Conservation (phyloP, 2,329 filamentous ascomycete species). For the Piedraia hortae region DNA sequence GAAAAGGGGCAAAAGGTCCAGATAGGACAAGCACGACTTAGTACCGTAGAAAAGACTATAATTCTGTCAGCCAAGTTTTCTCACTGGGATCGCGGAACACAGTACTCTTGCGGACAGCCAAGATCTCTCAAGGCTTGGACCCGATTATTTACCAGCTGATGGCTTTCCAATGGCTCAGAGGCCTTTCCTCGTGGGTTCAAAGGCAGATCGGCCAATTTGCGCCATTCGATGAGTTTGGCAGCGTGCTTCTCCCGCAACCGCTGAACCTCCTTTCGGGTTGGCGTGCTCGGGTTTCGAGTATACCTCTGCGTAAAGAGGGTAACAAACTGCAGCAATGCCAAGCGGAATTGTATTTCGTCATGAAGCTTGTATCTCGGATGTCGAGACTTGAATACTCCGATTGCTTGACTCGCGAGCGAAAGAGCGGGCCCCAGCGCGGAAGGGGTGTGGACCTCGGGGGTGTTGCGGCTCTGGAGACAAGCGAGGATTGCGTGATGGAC, state of each 20-base stretch:
- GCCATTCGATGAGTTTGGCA: constrained; percentile 6
- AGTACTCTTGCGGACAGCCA: constrained; percentile 5
- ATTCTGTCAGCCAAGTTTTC: constrained; percentile 5
- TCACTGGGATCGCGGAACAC: too few relatives aligned
- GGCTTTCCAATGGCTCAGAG: constrained; percentile 3
- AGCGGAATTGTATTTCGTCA: constrained; percentile 19
- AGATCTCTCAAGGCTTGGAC: constrained; percentile 5
- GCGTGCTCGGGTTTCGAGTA: constrained; percentile 14
- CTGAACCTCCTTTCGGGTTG: constrained; percentile 12
- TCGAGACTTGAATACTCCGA: constrained; percentile 16
- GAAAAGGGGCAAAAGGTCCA: constrained; percentile 21
- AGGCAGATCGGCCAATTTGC: neutral
- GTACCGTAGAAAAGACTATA: constrained; percentile 13
- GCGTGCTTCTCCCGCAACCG: constrained; percentile 13
- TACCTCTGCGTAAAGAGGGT: constrained; percentile 19
- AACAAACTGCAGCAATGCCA: constrained; percentile 21
- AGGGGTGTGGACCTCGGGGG: constrained; percentile 1
- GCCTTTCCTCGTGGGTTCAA: neutral
- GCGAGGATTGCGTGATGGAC: constrained; percentile 19
- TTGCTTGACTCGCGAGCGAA: constrained; percentile 15
- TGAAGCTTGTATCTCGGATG: constrained; percentile 13
- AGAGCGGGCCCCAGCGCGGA: constrained; percentile 3
- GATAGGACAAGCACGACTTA: constrained; percentile 10
- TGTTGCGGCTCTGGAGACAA: constrained; percentile 12
- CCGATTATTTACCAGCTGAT: constrained; percentile 6